Evolutionary conservation across 768 basidiomycete genomes (phyloP).

Genomic region (Mycena belliarum): DNA sequence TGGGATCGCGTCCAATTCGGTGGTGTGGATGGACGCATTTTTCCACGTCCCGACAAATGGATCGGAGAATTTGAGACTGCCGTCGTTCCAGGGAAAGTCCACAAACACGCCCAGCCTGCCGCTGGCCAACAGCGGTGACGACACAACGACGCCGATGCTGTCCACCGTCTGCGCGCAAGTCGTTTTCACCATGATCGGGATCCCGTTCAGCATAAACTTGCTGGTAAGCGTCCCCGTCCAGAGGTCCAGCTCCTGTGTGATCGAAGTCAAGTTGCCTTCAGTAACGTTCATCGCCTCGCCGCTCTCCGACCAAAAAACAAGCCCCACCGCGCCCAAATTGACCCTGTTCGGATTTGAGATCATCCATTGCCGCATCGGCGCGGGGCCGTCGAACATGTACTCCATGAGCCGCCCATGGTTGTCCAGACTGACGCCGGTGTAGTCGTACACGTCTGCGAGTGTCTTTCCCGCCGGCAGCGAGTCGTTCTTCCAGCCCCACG

Average conservation of each 20-base stretch:
- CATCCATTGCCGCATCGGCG: conserved; percentile 53
- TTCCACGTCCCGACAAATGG: conserved; percentile 60
- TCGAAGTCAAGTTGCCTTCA: conserved; percentile 38
- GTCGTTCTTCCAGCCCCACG: conserved; percentile 67
- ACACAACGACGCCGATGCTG: conserved; percentile 40
- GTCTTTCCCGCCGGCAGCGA: conserved; percentile 46
- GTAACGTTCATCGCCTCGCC: conserved; percentile 33
- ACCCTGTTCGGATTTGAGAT: conserved; percentile 59
- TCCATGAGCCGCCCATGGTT: conserved; percentile 51
- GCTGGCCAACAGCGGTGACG: conserved; percentile 40
- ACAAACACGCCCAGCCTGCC: conserved; percentile 49
- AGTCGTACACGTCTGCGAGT: conserved; percentile 43
- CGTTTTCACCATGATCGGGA: conserved; percentile 39
- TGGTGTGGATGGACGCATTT: conserved; percentile 49
- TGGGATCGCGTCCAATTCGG: conserved; percentile 30
- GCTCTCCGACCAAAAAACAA: conserved; percentile 38
- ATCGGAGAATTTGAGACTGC: conserved; percentile 51
- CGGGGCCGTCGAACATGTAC: conserved; percentile 47
- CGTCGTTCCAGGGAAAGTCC: conserved; percentile 65
- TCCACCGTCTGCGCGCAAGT: conserved; percentile 40
- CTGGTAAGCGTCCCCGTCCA: conserved; percentile 57
- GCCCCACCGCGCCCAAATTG: conserved; percentile 53
- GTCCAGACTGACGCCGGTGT: conserved; percentile 49
- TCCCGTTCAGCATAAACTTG: conserved; percentile 39
- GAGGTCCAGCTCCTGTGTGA: conserved; percentile 49